These are phyloP conservation scores for Pythium aristosporum DNA, from an alignment of 352 stramenopile species.

Conservation along the genomic window DNA sequence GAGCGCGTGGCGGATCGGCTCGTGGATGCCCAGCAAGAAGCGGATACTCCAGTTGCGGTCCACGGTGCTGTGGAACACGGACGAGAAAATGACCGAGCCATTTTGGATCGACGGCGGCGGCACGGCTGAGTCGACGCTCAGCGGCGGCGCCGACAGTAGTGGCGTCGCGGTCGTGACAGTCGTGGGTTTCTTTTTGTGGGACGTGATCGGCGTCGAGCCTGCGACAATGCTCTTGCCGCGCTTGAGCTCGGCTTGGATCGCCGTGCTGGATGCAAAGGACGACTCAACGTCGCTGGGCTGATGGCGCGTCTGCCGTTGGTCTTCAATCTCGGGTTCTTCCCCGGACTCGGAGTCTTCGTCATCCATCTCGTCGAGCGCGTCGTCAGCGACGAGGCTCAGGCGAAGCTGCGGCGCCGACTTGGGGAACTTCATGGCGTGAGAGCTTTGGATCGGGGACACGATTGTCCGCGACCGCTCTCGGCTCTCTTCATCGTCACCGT, in stretches of 20 bases:
- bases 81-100: constrained; percentile 73
- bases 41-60: constrained; percentile 73
- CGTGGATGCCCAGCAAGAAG: constrained; percentile 74
- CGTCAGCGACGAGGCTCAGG: constrained; percentile 20
- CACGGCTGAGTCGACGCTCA: constrained; percentile 38
- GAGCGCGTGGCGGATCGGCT: constrained; percentile 76
- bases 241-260: constrained; percentile 15
- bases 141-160: constrained; percentile 8
- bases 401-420: constrained; percentile 30
- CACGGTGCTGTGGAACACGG: constrained; percentile 45
- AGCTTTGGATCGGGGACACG: constrained; percentile 31
- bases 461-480: constrained; percentile 13
- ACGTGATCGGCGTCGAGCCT: background rate
- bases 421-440: constrained; percentile 19
- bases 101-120: constrained; percentile 38
- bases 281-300: constrained; percentile 12
- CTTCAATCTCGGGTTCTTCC: background rate
- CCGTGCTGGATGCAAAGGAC: constrained; percentile 15
- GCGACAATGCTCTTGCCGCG: constrained; percentile 15
- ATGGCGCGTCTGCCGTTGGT: background rate
- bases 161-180: background rate
- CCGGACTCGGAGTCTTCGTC: constrained; percentile 16
- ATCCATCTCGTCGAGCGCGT: constrained; percentile 3
- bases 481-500: constrained; percentile 24
- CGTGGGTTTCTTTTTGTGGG: constrained; percentile 2